A percentile compares a stretch with the other conserved stretches of the same genome.
Evolutionary conservation across 495 filamentous ascomycete species (phyloP).

Genomic region (Hypoxylon lenormandii): DNA sequence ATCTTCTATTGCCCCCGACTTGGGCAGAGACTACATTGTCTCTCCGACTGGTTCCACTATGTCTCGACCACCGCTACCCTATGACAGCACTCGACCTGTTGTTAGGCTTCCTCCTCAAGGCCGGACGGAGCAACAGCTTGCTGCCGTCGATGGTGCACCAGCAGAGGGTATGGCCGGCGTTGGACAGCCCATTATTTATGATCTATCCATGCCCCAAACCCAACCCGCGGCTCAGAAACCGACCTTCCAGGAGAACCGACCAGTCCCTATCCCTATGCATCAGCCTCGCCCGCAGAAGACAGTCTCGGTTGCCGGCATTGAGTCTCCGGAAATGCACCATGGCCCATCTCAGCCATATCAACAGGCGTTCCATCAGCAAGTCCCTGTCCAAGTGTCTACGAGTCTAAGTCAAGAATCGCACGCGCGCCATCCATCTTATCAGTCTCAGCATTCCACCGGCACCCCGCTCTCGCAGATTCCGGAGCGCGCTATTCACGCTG

Average conservation of each 20-base stretch:
- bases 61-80: constrained; percentile 71
- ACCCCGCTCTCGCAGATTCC: constrained; percentile 95
- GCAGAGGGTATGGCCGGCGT: constrained; percentile 23
- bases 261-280: constrained; percentile 85
- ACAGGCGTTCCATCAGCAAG: constrained; percentile 92
- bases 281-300: constrained; percentile 95
- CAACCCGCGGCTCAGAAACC: constrained; percentile 77
- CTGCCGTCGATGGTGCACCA: constrained; percentile 44
- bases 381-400: constrained; percentile 76
- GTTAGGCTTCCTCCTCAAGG: constrained; percentile 83
- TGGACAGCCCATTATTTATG: constrained; percentile 58
- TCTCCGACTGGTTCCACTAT: constrained; percentile 83
- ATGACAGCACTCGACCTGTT: constrained; percentile 77
- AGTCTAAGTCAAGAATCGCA: constrained; percentile 71
- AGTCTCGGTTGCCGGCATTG: constrained; percentile 93
- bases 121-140: constrained; percentile 52
- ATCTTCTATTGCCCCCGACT: constrained; percentile 83
- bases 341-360: constrained; percentile 73
- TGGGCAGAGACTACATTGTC: constrained; percentile 76
- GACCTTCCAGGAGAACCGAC: constrained; percentile 80
- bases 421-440: constrained; percentile 76
- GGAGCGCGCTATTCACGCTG: constrained; percentile 91
- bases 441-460: constrained; percentile 78
- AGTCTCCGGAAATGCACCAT: constrained; percentile 79
- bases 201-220: constrained; percentile 66